Evolutionary conservation across 2,329 filamentous ascomycete species (phyloP).

Genomic region (Zasmidium cellare): DNA sequence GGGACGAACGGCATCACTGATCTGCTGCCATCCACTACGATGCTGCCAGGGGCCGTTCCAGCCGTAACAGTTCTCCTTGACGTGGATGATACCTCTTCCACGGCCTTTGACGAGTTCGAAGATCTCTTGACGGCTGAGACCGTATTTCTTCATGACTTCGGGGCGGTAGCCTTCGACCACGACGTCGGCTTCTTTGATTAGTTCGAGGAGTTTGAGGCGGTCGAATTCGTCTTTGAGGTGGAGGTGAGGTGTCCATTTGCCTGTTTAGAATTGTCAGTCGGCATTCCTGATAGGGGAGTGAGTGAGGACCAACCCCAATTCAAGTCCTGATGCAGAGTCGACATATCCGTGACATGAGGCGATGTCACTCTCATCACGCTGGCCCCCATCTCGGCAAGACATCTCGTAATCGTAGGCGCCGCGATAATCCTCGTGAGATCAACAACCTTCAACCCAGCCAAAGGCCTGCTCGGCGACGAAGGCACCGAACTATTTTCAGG

Average conservation of each 20-base stretch:
- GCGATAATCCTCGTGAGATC: constrained; percentile 76
- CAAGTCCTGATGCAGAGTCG: constrained; percentile 47
- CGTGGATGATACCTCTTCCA: constrained; percentile 47
- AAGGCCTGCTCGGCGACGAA: constrained; percentile 38
- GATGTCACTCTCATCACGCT: constrained; percentile 72
- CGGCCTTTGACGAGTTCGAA: constrained; percentile 44
- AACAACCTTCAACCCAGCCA: constrained; percentile 67
- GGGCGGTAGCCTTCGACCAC: constrained; percentile 54
- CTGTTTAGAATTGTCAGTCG: constrained; percentile 21
- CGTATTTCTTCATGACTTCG: constrained; percentile 48
- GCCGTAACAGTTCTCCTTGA: constrained; percentile 56
- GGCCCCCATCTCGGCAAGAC: constrained; percentile 73
- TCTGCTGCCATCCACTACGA: constrained; percentile 56
- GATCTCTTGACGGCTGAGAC: constrained; percentile 45
- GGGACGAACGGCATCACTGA: constrained; percentile 44
- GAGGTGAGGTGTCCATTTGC: constrained; percentile 50
- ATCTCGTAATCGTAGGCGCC: constrained; percentile 69
- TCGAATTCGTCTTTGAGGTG: constrained; percentile 45
- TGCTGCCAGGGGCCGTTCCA: constrained; percentile 51
- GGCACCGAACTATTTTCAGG: constrained; percentile 29
- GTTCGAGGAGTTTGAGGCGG: constrained; percentile 38
- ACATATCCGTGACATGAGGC: constrained; percentile 61
- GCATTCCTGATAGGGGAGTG: neutral
- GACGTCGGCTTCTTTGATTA: constrained; percentile 53
- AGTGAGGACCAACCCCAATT: neutral